Percentiles rank a stretch among this genome's conserved stretches.
Conservation (phyloP, 345 rosid species). For the Eucalyptus curtisii region DNA sequence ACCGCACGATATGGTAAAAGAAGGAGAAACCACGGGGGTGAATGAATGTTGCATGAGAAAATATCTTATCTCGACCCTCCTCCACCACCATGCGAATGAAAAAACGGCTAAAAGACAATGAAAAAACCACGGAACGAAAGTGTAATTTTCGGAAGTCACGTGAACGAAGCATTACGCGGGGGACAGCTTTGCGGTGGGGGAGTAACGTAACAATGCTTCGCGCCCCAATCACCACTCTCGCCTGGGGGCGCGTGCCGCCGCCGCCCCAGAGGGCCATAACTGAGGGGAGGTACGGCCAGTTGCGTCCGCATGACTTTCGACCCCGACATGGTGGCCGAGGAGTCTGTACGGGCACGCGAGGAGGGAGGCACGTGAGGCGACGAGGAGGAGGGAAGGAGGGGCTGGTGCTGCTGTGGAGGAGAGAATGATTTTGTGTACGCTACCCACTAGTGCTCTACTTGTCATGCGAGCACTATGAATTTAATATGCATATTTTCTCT, state of each 20-base stretch:
- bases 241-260: background rate
- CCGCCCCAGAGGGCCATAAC: background rate
- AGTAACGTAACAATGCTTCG: background rate
- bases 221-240: background rate
- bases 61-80: background rate
- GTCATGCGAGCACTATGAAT: conserved; percentile 60
- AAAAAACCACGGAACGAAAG: background rate
- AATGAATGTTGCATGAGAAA: background rate
- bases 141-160: background rate
- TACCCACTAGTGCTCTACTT: conserved; percentile 56
- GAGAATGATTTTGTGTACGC: conserved; percentile 33
- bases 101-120: background rate
- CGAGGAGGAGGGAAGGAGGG: background rate
- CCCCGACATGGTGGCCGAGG: background rate
- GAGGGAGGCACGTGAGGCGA: background rate
- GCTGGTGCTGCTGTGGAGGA: background rate
- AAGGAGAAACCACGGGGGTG: background rate
- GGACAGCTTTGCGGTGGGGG: background rate
- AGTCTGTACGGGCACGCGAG: background rate
- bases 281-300: background rate
- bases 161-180: background rate
- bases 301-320: background rate
- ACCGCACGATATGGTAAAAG: background rate
- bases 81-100: background rate
- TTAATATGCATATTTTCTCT: conserved; percentile 19